Evolutionary conservation across 148 eudicot species (phyloP).

Genomic region (Salicornia ramosissima): DNA sequence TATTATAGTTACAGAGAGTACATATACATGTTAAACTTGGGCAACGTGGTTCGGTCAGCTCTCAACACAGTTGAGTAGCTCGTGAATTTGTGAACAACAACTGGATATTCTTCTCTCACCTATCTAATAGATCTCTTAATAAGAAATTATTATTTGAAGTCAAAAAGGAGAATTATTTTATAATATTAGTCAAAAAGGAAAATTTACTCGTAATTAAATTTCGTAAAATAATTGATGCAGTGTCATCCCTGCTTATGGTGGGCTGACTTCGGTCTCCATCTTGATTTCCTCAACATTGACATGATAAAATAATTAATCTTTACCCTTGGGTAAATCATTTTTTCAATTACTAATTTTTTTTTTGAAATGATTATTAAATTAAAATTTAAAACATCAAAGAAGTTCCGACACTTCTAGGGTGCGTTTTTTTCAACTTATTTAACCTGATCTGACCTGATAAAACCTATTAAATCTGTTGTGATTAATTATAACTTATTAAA

Average conservation of each 20-base stretch:
- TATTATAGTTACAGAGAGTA: too few relatives aligned
- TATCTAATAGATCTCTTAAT: background rate
- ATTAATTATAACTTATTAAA: too few relatives aligned
- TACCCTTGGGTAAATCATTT: background rate
- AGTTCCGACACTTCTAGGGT: too few relatives aligned
- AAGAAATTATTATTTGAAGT: slow-evolving; percentile 5
- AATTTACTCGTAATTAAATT: background rate
- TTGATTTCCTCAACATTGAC: slow-evolving; percentile 7
- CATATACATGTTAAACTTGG: too few relatives aligned
- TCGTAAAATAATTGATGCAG: background rate
- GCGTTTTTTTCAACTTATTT: too few relatives aligned
- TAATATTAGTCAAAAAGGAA: background rate
- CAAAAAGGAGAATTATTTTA: slow-evolving; percentile 7
- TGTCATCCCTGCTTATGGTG: slow-evolving; percentile 26
- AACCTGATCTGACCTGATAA: too few relatives aligned
- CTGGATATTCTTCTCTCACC: background rate
- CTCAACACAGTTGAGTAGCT: background rate
- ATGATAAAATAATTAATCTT: background rate
- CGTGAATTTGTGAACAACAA: slow-evolving; percentile 3
- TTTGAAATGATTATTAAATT: too few relatives aligned
- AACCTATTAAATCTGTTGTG: too few relatives aligned
- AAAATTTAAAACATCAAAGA: too few relatives aligned
- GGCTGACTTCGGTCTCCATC: slow-evolving; percentile 38
- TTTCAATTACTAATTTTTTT: background rate
- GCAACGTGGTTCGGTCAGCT: slow-evolving; percentile 4